Evolutionary conservation across 768 basidiomycete genomes (phyloP), one percentile per base, ranked within the genome.

Genomic region (Russula earlei): DNA sequence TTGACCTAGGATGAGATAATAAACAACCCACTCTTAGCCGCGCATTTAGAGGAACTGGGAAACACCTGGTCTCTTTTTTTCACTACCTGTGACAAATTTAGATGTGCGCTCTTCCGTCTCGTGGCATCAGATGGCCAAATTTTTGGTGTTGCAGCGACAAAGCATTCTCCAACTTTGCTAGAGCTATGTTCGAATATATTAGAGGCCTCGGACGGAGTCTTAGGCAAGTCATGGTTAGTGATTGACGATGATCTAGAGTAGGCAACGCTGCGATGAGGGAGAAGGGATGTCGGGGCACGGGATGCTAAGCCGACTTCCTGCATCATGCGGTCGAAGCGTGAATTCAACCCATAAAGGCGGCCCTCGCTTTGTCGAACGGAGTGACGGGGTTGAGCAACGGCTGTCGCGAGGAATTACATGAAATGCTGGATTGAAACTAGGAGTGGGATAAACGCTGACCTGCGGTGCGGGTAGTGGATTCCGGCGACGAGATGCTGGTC

Each of bases 311-410:
- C 74, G 71, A 85, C 79, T 3, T 77, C 73, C 49, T 79, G 74
- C 29, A 87, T 69, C 85, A 88, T 87, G 42, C 73, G 73, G 66
- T 87, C 85, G 61, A 80, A 85, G 37, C 77, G 77, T 33, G 74
- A 66, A 61, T 87, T 87, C 47, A 82, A 68, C 8, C 76, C 75
- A 36, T 62, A 67, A n/a, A 68, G 70, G 62, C 71, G 78, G 24
- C 73, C n/a, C 74, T 19, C 80, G 77, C 60, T 82, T 86, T n/a
- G 64, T 51, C 29, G 64, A 61, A 17, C 40, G 51, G 24, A 31
- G 33, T 24, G 24, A 36, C 12, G 31, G 27, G 8, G 45, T n/a
- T n/a, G 44, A 27, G 40, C 14, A 34, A 27, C 5, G 14, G 46
- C 59, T 57, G 25, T 33, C 17, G 9, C 8, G 15, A 20, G 11